phyloP scores from a whole-genome alignment of 2,329 filamentous ascomycete genomes.

The Stachybotrys chlorohalonatus region DNA sequence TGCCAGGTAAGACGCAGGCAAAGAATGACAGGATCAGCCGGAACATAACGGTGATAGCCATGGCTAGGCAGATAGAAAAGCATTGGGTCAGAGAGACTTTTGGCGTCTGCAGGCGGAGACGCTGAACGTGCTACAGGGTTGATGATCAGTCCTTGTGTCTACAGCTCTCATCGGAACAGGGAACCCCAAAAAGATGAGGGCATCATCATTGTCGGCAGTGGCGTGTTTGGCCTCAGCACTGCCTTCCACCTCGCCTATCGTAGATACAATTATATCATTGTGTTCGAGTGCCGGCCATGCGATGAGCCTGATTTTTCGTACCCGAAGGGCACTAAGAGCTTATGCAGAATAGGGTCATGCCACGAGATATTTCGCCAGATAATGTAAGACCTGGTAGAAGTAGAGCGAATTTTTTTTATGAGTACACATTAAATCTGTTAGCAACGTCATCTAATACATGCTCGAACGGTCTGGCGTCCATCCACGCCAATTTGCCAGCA shows the following conservation, averaged over 20 bases:
- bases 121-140: conserved; percentile 5
- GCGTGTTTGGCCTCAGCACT: conserved; percentile 23
- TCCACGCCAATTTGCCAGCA: conserved; percentile 31
- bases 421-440: no score
- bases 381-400: no score
- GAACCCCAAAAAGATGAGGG: conserved; percentile 5
- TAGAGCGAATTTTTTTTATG: no score
- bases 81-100: conserved; percentile 36
- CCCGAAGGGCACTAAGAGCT: conserved; percentile 25
- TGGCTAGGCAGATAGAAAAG: conserved; percentile 36
- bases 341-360: no score
- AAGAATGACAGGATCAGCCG: conserved; percentile 32
- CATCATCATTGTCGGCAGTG: conserved; percentile 7
- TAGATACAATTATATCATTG: conserved; percentile 35
- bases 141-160: no score
- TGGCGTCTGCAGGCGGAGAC: conserved; percentile 36
- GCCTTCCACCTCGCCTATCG: conserved; percentile 19
- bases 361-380: no score
- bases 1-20: conserved; percentile 36
- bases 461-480: conserved; percentile 23
- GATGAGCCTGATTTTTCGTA: conserved; percentile 30
- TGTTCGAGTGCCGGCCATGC: conserved; percentile 37
- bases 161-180: no score
- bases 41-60: conserved; percentile 36
- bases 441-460: conserved; percentile 32